Evolutionary conservation across 106 monocot species (phyloP).

Genomic region (Chionographis japonica): DNA sequence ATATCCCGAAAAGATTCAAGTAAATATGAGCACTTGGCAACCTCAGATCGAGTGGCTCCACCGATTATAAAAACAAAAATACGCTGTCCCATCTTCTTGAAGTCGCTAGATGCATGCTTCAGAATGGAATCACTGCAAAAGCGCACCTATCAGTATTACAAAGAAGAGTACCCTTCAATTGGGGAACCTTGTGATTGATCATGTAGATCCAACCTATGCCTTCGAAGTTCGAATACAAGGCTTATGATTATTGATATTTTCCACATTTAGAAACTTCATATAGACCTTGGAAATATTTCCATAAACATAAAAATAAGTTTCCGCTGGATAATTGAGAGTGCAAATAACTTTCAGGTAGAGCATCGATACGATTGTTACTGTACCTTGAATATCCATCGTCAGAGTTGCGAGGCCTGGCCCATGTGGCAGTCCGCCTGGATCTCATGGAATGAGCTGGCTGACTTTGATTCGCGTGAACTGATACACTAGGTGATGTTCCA

Average conservation of each 20-base stretch:
- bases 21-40: conserved; percentile 4
- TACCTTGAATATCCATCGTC: conserved; percentile 98
- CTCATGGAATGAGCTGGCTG: conserved; percentile 86
- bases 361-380: background rate
- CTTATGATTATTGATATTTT: no score
- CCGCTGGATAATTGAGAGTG: background rate
- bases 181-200: background rate
- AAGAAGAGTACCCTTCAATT: background rate
- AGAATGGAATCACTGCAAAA: conserved; percentile 83
- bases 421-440: conserved; percentile 83
- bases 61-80: conserved; percentile 93
- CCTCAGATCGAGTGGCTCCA: conserved; percentile 97
- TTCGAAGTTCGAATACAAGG: background rate
- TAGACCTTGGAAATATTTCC: background rate
- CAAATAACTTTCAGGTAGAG: background rate
- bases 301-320: background rate
- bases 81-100: conserved; percentile 88
- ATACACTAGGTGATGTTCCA: conserved; percentile 38
- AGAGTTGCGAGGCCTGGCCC: conserved; percentile 84
- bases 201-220: background rate
- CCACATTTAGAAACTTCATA: no score
- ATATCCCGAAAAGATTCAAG: background rate
- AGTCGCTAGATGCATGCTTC: conserved; percentile 85
- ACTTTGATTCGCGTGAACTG: conserved; percentile 25
- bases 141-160: conserved; percentile 4